These are phyloP conservation scores for Xylariomycetidae sp. DNA, from an alignment of 2,329 filamentous ascomycete genomes.

Conservation along the genomic window DNA sequence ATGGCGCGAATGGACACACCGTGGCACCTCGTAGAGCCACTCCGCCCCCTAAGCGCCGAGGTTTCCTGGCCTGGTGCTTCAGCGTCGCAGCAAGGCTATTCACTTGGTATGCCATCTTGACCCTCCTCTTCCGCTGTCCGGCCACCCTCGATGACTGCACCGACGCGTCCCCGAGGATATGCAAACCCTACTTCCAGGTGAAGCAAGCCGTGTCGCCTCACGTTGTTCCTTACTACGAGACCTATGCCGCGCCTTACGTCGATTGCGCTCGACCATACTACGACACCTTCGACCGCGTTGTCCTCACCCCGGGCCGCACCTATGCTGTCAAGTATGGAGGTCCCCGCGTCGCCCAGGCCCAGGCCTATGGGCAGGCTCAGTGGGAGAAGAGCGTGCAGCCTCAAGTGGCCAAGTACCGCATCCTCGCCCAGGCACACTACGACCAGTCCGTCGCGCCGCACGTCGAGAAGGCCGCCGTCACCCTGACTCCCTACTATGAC, in stretches of 20 bases:
- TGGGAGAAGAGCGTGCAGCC: constrained; percentile 79
- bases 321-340: constrained; percentile 69
- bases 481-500: constrained; percentile 66
- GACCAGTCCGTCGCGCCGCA: constrained; percentile 66
- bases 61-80: constrained; percentile 35
- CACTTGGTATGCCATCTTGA: constrained; percentile 82
- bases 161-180: constrained; percentile 67
- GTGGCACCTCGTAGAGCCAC: constrained; percentile 26
- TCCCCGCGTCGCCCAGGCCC: constrained; percentile 62
- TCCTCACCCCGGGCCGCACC: constrained; percentile 63
- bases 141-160: constrained; percentile 60
- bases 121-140: constrained; percentile 77
- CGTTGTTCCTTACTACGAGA: constrained; percentile 76
- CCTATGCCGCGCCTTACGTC: constrained; percentile 79
- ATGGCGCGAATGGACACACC: constrained; percentile 32
- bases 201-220: constrained; percentile 63
- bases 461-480: constrained; percentile 53
- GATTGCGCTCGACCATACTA: constrained; percentile 73
- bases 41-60: constrained; percentile 14
- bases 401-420: constrained; percentile 60
- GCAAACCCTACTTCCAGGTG: constrained; percentile 72
- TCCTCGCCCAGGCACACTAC: constrained; percentile 59
- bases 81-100: constrained; percentile 54
- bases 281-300: constrained; percentile 49
- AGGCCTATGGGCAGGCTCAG: constrained; percentile 59